These are phyloP conservation scores for Leishmania major DNA, from an alignment of 208 protist species.

Conservation along the genomic window DNA sequence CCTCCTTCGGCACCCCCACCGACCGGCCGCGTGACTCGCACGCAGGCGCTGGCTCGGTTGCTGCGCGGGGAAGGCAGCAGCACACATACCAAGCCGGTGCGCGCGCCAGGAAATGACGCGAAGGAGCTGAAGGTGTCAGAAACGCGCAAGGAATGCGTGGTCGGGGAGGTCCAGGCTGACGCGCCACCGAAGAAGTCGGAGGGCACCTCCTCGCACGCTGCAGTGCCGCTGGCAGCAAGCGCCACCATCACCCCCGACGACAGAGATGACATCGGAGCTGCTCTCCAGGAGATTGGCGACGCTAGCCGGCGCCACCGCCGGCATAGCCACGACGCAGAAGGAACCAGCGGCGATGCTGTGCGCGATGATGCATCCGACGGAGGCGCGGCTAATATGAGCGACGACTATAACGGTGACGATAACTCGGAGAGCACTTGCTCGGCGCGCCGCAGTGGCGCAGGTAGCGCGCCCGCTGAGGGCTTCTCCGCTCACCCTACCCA, in stretches of 20 bases:
- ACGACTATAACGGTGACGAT: background rate
- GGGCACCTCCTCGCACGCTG: background rate
- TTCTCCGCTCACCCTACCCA: background rate
- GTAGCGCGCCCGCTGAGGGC: background rate
- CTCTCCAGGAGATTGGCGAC: background rate
- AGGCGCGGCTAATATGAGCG: background rate
- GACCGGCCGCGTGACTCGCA: background rate
- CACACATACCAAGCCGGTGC: background rate
- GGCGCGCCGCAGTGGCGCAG: background rate
- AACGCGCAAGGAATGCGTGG: background rate
- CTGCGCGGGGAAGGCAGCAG: background rate
- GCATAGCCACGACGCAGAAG: background rate
- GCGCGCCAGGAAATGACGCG: background rate
- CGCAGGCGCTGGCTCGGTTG: constrained; percentile 3
- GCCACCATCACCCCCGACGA: background rate
- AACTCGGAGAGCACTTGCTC: background rate
- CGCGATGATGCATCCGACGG: background rate
- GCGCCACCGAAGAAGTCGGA: background rate
- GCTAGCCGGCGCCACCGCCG: background rate
- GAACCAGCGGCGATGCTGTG: background rate
- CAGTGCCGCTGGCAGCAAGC: background rate
- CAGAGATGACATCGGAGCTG: background rate
- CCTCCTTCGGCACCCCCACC: background rate
- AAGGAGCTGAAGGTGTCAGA: background rate
- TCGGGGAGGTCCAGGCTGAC: background rate